These are phyloP conservation scores for Phyllosticta citriasiana DNA, from an alignment of 2,329 filamentous ascomycete genomes.

Conservation along the genomic window DNA sequence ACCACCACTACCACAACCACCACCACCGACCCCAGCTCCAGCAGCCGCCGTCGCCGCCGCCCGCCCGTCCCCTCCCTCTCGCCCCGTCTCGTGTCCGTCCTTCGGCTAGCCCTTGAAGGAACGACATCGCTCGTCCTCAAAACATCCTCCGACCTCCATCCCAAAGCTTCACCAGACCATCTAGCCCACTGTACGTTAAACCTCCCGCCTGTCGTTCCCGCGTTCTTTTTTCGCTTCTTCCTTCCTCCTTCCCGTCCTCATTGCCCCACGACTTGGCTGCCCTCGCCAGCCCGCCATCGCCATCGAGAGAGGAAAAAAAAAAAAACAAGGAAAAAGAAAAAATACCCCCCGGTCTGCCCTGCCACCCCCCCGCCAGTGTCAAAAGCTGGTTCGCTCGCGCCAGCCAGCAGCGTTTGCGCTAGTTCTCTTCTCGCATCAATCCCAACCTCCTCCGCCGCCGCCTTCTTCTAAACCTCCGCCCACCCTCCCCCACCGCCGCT, in stretches of 20 bases:
- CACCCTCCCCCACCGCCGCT: constrained; percentile 24
- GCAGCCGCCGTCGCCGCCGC: too few relatives aligned
- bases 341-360: not conserved
- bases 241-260: not conserved
- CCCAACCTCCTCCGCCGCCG: constrained; percentile 31
- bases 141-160: not conserved
- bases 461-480: constrained; percentile 15
- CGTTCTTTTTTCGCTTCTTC: not conserved
- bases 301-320: too few relatives aligned
- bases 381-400: constrained; percentile 20
- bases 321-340: not conserved
- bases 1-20: not conserved
- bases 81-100: not conserved
- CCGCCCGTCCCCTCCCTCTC: not conserved
- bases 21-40: not conserved
- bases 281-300: not conserved
- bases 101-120: not conserved
- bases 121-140: not conserved
- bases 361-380: constrained; percentile 14
- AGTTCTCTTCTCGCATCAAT: constrained; percentile 24
- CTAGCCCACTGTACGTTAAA: not conserved
- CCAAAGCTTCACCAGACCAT: not conserved
- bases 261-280: not conserved
- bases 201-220: not conserved
- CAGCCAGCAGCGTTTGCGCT: constrained; percentile 16